Evolutionary conservation across 108 stramenopile genomes (phyloP), one percentile per base, ranked within the genome.

Genomic region (Discostella pseudostelligera): DNA sequence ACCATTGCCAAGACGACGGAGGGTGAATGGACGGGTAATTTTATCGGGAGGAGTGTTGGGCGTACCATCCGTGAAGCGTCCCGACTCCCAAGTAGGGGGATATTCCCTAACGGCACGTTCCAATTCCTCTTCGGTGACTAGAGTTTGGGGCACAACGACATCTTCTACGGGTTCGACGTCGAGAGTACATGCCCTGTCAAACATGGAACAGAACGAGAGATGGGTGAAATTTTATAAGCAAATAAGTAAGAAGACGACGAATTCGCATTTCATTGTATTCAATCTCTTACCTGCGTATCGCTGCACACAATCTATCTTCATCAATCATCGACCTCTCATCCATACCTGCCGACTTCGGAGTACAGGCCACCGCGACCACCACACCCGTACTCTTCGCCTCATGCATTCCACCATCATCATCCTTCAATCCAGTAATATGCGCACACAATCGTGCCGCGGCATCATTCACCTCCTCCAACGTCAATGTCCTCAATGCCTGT

Each of bases 401-500:
- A 7, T 13, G n/a, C n/a, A n/a, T n/a, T n/a, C n/a, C n/a, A n/a
- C n/a, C 24, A 24, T 51, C 50, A 21, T 80, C 84, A n/a, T 90
- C 85, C 39, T 87, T 84, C 56, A 94, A 62, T 14, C 86, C 82
- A 24, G 80, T 83, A 46, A 98, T 80, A 71, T 97, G 96, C 45
- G 95, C 87, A 77, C 97, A 98, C 36, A 98, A 69, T 57, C 95
- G 90, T 21, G 82, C 80, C 12, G 96, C 96, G 13, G 94, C 95
- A 45, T 79, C 79, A 67, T 98, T 97, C 26, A 97, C 93, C 59
- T 98, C 94, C 67, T 97, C 95, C 25, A 98, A 65, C 4, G 96
- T 93, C 69, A 98, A 58, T 12, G 89, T 84, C 16, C 90, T 70
- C 60, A 98, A 70, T 2, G 93, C 97, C 39, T 78, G 65, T 37